These are phyloP conservation scores for Teratosphaeria pseudoeucalypti DNA, from an alignment of 2,329 filamentous ascomycete species.

Conservation along the genomic window DNA sequence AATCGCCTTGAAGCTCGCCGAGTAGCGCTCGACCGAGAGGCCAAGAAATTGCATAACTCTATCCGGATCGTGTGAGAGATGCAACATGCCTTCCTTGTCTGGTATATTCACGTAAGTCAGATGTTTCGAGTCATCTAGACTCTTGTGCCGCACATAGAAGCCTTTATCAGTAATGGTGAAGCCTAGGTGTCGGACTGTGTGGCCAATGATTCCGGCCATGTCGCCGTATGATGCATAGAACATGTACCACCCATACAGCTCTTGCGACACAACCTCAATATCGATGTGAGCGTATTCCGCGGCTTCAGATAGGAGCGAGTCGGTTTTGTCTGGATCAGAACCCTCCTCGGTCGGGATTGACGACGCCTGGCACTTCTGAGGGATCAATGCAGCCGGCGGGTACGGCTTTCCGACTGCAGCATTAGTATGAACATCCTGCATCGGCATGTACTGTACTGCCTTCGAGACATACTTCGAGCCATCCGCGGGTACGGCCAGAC, in stretches of 20 bases:
- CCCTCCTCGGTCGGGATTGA: conserved; percentile 9
- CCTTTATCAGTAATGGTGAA: conserved; percentile 55
- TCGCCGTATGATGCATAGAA: conserved; percentile 68
- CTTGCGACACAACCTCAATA: conserved; percentile 43
- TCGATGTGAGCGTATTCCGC: conserved; percentile 54
- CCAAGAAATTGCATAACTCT: conserved; percentile 50
- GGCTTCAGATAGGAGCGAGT: background rate
- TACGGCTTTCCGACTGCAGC: background rate
- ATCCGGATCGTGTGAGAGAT: conserved; percentile 48
- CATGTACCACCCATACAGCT: conserved; percentile 48
- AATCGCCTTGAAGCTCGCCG: conserved; percentile 43
- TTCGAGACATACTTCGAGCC: conserved; percentile 1
- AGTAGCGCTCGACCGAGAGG: conserved; percentile 30
- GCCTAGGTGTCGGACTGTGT: conserved; percentile 53
- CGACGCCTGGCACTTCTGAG: background rate
- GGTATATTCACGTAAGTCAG: conserved; percentile 17
- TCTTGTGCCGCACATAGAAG: conserved; percentile 55
- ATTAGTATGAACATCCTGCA: background rate
- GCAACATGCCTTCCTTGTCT: conserved; percentile 43
- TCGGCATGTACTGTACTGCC: conserved; percentile 10
- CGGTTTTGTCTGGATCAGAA: background rate
- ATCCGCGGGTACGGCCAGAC: conserved; percentile 14
- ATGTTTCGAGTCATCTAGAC: conserved; percentile 52
- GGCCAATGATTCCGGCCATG: conserved; percentile 55
- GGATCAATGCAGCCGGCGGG: too few relatives aligned